phyloP scores from a whole-genome alignment of 2,329 filamentous ascomycete genomes.

The Teratosphaeria zuluensis region DNA sequence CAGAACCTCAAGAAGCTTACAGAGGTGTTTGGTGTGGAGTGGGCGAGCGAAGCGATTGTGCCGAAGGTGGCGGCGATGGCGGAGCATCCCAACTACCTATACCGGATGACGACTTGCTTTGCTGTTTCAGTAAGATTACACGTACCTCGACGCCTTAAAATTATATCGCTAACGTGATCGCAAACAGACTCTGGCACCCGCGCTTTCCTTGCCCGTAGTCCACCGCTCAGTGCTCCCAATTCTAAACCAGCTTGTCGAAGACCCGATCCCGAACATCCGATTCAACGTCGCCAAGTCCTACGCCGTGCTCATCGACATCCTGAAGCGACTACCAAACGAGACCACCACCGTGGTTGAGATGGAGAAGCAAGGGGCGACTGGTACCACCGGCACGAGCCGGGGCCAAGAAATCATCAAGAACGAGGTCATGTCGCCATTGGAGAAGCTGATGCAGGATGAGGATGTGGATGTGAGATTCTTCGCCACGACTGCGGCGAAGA shows the following conservation, averaged over 20 bases:
- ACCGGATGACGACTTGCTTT: slow-evolving; percentile 99
- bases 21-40: slow-evolving; percentile 95
- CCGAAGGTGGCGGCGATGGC: slow-evolving; percentile 99
- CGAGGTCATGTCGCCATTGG: slow-evolving; percentile 76
- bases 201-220: slow-evolving; percentile 88
- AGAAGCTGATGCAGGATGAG: slow-evolving; percentile 93
- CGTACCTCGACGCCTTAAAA: background rate
- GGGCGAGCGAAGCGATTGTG: slow-evolving; percentile 94
- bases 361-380: slow-evolving; percentile 53
- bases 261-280: slow-evolving; percentile 96
- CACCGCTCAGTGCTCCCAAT: slow-evolving; percentile 89
- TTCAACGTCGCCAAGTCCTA: slow-evolving; percentile 99
- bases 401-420: slow-evolving; percentile 25
- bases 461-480: slow-evolving; percentile 98
- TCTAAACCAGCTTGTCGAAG: slow-evolving; percentile 83
- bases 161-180: background rate
- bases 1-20: slow-evolving; percentile 97
- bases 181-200: slow-evolving; percentile 75
- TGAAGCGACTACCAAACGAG: slow-evolving; percentile 80
- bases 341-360: slow-evolving; percentile 62
- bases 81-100: slow-evolving; percentile 95
- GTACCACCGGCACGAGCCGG: slow-evolving; percentile 35
- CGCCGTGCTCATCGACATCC: slow-evolving; percentile 75
- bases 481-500: slow-evolving; percentile 73
- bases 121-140: slow-evolving; percentile 72